phyloP scores from a whole-genome alignment of 345 rosid species.

The rapeseed (Brassica napus) region Da-Ae NC_063436.1:26782001-26782500 shows the following conservation, averaged over 20 bases:
- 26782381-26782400: conserved; percentile 45
- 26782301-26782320: conserved; percentile 93
- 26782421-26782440: conserved; percentile 19
- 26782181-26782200: conserved; percentile 62
- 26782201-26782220: conserved; percentile 87
- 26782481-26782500: conserved; percentile 28
- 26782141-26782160: conserved; percentile 74
- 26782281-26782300: not conserved
- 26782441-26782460: conserved; percentile 32
- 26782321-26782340: conserved; percentile 84
- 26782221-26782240: conserved; percentile 4
- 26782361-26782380: conserved; percentile 91
- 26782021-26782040: not conserved
- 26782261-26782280: not conserved
- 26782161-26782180: conserved; percentile 65
- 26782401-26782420: conserved; percentile 20
- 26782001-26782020: not conserved
- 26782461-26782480: conserved; percentile 34
- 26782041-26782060: not conserved
- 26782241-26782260: conserved; percentile 4
- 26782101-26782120: conserved; percentile 91
- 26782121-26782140: conserved; percentile 93
- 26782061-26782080: not conserved
- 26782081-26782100: conserved; percentile 89
- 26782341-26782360: conserved; percentile 92